These are phyloP conservation scores for Dactylellina sp. DNA, from an alignment of 2,329 filamentous ascomycete species.

Conservation along the genomic window DNA sequence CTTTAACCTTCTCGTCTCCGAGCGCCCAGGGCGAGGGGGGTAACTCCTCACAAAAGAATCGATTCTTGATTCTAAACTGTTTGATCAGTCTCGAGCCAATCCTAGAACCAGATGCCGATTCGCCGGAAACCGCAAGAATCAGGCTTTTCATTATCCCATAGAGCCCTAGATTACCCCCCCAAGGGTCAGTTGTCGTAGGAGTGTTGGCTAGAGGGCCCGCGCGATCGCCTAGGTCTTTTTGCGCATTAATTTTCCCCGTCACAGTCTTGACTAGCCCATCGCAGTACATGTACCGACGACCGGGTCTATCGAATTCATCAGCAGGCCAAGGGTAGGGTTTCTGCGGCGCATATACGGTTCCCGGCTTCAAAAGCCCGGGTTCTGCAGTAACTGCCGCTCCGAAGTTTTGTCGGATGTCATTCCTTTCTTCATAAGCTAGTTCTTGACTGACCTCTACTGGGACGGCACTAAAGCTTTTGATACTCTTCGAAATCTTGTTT, in stretches of 20 bases:
- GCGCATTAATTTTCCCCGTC: not conserved
- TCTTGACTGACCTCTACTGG: not conserved
- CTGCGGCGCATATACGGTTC: slow-evolving; percentile 15
- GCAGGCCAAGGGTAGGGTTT: too few relatives aligned
- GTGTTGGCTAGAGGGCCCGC: not conserved
- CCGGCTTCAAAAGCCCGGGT: slow-evolving; percentile 32
- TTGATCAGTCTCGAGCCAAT: too few relatives aligned
- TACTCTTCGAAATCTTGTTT: not conserved
- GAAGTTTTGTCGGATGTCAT: slow-evolving; percentile 7
- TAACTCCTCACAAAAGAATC: too few relatives aligned
- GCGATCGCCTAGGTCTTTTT: not conserved
- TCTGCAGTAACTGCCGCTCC: slow-evolving; percentile 4
- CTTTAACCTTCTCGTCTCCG: too few relatives aligned
- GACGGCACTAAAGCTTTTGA: slow-evolving; percentile 1
- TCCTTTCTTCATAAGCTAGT: too few relatives aligned
- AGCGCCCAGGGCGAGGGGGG: too few relatives aligned
- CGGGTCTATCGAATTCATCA: too few relatives aligned
- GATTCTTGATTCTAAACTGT: too few relatives aligned
- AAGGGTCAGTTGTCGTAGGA: not conserved
- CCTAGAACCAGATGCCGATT: too few relatives aligned
- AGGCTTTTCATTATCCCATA: too few relatives aligned
- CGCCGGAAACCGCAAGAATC: too few relatives aligned
- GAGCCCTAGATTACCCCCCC: too few relatives aligned
- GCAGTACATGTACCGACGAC: slow-evolving; percentile 15
- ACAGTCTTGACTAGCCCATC: slow-evolving; percentile 13